Evolutionary conservation across 257 asterid species (phyloP).

Genomic region (Ligustrum vulgare): DNA sequence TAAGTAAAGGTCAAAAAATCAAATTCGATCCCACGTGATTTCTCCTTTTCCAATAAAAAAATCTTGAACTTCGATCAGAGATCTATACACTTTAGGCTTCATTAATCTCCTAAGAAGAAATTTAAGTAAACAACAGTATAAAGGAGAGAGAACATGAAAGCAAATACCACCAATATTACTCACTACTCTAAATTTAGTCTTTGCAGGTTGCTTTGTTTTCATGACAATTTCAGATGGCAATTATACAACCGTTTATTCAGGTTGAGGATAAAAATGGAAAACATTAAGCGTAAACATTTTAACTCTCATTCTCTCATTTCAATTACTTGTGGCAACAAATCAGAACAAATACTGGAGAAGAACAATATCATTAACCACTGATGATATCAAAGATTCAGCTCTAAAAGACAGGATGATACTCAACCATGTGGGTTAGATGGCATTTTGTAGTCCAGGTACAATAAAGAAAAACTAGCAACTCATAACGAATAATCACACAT

Average conservation of each 20-base stretch:
- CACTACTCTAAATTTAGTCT: neutral
- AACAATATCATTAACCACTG: neutral
- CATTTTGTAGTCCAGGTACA: constrained; percentile 7
- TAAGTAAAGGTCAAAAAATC: neutral
- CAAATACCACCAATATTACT: constrained; percentile 2
- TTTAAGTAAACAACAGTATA: neutral
- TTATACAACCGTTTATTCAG: constrained; percentile 11
- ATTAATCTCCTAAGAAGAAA: neutral
- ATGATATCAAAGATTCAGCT: constrained; percentile 15
- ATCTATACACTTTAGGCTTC: neutral
- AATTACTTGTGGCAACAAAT: neutral
- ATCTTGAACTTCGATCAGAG: neutral
- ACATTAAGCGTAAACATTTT: neutral
- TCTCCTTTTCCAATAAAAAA: neutral
- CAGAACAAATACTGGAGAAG: neutral
- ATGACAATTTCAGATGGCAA: neutral
- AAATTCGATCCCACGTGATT: neutral
- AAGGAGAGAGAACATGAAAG: neutral
- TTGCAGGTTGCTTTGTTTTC: constrained; percentile 4
- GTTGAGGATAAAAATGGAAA: neutral
- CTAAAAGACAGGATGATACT: neutral
- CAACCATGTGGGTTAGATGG: neutral
- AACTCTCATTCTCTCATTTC: neutral
- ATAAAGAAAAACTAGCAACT: constrained; percentile 12
- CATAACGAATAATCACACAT: neutral